Evolutionary conservation across 768 basidiomycete species (phyloP).

Genomic region (Psilocybe tampanensis): DNA sequence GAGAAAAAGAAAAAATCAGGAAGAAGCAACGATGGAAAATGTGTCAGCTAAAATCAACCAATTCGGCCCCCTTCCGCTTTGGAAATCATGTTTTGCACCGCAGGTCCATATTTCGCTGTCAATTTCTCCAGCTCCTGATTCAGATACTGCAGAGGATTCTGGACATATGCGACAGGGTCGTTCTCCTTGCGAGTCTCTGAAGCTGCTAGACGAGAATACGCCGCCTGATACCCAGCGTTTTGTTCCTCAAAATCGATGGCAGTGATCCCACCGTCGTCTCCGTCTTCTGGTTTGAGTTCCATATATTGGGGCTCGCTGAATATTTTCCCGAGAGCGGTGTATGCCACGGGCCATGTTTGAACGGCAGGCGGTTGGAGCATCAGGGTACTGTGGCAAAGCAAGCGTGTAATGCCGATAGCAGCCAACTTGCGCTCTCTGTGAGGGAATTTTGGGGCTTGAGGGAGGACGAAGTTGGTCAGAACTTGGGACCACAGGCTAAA

Average conservation of each 20-base stretch:
- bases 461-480: constrained; percentile 72
- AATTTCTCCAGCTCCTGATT: constrained; percentile 46
- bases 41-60: constrained; percentile 1
- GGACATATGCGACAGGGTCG: constrained; percentile 67
- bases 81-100: constrained; percentile 38
- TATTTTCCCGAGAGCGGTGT: constrained; percentile 73
- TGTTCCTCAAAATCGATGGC: constrained; percentile 91
- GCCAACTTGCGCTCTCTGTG: constrained; percentile 85
- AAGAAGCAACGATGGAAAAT: no score
- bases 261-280: constrained; percentile 60
- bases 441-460: constrained; percentile 80
- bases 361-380: constrained; percentile 71
- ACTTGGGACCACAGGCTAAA: constrained; percentile 77
- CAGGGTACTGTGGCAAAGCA: constrained; percentile 72
- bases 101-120: constrained; percentile 35
- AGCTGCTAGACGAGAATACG: constrained; percentile 90
- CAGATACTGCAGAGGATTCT: constrained; percentile 56
- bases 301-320: constrained; percentile 80
- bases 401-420: constrained; percentile 75
- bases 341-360: constrained; percentile 67
- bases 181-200: constrained; percentile 52
- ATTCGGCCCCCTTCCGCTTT: constrained; percentile 27
- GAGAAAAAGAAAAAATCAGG: not conserved
- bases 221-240: constrained; percentile 88
- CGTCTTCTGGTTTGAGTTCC: constrained; percentile 43